phyloP scores from a whole-genome alignment of 495 filamentous ascomycete species.

The Xylaria telfairii region DNA sequence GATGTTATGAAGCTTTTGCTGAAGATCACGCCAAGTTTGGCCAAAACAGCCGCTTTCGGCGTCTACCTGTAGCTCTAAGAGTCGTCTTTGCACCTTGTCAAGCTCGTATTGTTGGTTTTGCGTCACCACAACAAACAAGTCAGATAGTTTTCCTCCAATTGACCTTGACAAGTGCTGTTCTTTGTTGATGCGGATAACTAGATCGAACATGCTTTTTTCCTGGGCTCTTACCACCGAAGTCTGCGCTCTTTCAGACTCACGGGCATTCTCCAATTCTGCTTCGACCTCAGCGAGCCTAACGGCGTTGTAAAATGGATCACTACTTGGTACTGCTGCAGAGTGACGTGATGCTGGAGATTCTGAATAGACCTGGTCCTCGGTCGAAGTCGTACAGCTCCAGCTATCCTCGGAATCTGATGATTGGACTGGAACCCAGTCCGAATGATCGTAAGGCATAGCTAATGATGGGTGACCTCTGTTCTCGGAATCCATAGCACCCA shows the following conservation, averaged over 20 bases:
- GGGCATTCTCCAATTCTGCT: background rate
- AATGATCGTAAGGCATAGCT: background rate
- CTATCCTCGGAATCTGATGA: background rate
- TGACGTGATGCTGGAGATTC: background rate
- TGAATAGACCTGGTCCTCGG: background rate
- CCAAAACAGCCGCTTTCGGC: background rate
- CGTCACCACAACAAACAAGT: constrained; percentile 6
- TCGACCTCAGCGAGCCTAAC: background rate
- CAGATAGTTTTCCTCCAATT: background rate
- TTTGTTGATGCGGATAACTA: background rate
- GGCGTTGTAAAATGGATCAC: background rate
- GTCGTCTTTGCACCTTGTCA: constrained; percentile 7
- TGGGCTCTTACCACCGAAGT: background rate
- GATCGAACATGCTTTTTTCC: background rate
- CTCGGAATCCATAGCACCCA: background rate
- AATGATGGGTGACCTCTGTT: background rate
- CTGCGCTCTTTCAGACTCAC: background rate
- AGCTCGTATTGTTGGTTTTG: constrained; percentile 9
- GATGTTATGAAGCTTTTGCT: background rate
- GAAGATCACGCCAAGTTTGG: background rate
- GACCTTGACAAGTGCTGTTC: background rate
- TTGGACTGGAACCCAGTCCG: constrained; percentile 3
- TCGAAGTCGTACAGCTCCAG: background rate
- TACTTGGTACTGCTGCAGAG: background rate
- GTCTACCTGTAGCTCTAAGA: background rate